Conservation (phyloP, 345 rosid genomes). For the Populus euphratica region DNA sequence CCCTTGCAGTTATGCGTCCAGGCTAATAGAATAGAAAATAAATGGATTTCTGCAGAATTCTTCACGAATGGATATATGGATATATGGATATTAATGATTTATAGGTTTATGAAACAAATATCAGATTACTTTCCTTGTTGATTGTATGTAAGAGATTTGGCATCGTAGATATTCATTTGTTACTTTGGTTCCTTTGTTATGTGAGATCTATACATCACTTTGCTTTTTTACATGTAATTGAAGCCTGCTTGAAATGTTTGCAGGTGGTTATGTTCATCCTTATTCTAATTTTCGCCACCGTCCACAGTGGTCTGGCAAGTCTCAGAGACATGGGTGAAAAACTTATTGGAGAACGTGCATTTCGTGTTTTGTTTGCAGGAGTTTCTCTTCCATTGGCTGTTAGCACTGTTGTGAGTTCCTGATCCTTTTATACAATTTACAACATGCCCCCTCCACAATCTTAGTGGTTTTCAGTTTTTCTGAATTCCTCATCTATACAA, state of each 20-base stretch:
- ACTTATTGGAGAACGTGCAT: constrained; percentile 74
- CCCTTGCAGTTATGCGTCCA: background rate
- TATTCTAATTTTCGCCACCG: constrained; percentile 62
- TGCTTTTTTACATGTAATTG: background rate
- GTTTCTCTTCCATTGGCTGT: constrained; percentile 81
- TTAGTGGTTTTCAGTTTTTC: background rate
- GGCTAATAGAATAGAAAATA: background rate
- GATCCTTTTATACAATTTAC: background rate
- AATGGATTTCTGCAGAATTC: background rate
- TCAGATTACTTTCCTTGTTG: no score
- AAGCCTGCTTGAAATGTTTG: constrained; percentile 12
- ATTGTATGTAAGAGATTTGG: no score
- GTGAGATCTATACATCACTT: background rate
- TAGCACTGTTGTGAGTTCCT: constrained; percentile 73
- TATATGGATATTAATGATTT: no score
- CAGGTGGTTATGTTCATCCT: constrained; percentile 81
- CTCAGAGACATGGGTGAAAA: constrained; percentile 72
- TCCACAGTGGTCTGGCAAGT: constrained; percentile 91
- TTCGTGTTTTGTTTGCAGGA: constrained; percentile 79
- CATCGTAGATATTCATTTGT: no score
- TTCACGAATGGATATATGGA: no score
- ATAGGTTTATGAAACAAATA: no score
- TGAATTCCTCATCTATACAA: background rate
- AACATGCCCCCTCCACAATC: background rate
- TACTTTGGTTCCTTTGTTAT: background rate